phyloP scores from a whole-genome alignment of 805 yeast species.

The Kazachstania kunashirensis region DNA sequence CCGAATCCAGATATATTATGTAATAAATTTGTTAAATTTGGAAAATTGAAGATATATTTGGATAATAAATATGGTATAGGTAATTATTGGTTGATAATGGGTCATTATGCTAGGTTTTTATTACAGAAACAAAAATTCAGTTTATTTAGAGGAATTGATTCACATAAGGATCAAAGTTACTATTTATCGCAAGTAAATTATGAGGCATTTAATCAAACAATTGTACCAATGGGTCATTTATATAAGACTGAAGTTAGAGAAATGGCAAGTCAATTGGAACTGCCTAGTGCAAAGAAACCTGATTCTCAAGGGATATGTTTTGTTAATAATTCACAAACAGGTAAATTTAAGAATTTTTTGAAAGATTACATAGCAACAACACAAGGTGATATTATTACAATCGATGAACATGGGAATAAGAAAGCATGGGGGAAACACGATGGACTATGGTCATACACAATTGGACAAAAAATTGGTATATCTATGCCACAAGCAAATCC shows the following conservation, averaged over 20 bases:
- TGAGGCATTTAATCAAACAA: constrained; percentile 36
- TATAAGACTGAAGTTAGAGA: constrained; percentile 66
- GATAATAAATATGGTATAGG: constrained; percentile 29
- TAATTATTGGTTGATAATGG: constrained; percentile 84
- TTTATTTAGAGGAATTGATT: constrained; percentile 48
- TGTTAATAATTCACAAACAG: constrained; percentile 53
- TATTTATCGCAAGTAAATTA: constrained; percentile 64
- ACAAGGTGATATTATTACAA: constrained; percentile 68
- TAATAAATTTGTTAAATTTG: constrained; percentile 79
- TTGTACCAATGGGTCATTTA: constrained; percentile 76
- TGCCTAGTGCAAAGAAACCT: constrained; percentile 66
- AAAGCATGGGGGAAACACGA: constrained; percentile 68
- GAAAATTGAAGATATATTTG: constrained; percentile 55
- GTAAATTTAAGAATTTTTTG: constrained; percentile 61
- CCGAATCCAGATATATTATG: constrained; percentile 95
- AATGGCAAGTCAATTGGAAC: constrained; percentile 44
- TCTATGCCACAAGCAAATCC: constrained; percentile 89
- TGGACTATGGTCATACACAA: constrained; percentile 92
- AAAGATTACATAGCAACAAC: constrained; percentile 60
- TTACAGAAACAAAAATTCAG: constrained; percentile 30
- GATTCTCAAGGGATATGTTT: constrained; percentile 95
- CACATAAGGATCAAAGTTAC: constrained; percentile 79
- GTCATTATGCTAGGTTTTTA: constrained; percentile 61
- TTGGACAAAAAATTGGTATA: constrained; percentile 69
- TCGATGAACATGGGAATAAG: constrained; percentile 41